phyloP scores from a whole-genome alignment of 805 yeast genomes.

The Candida maesae region DNA sequence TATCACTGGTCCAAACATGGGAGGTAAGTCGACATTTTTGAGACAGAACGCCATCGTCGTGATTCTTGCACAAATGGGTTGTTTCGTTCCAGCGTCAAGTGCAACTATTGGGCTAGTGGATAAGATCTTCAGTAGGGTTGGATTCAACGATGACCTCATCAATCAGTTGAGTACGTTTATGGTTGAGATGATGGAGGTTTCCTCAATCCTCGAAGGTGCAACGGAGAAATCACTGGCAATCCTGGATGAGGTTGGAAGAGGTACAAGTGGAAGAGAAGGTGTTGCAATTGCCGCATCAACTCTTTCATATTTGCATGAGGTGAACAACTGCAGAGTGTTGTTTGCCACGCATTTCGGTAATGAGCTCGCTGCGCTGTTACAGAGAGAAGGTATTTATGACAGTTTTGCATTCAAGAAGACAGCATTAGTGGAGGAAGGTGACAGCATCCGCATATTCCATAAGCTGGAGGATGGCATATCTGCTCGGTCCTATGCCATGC shows the following conservation, averaged over 20 bases:
- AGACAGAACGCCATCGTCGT: conserved; percentile 87
- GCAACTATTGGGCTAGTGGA: conserved; percentile 85
- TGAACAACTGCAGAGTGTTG: conserved; percentile 70
- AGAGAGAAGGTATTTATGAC: conserved; percentile 51
- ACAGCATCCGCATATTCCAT: conserved; percentile 76
- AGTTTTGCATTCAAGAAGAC: conserved; percentile 80
- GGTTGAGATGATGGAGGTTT: conserved; percentile 95
- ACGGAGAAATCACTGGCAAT: conserved; percentile 76
- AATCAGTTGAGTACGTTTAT: conserved; percentile 94
- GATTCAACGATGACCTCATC: conserved; percentile 94
- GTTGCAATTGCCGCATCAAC: conserved; percentile 97
- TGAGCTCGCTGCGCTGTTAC: conserved; percentile 76
- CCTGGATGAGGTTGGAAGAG: conserved; percentile 94
- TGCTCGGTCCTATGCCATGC: conserved; percentile 93
- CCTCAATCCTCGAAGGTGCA: conserved; percentile 77
- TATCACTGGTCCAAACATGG: conserved; percentile 97
- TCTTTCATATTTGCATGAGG: conserved; percentile 71
- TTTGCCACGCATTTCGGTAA: conserved; percentile 95
- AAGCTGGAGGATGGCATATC: conserved; percentile 88
- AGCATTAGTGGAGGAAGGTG: conserved; percentile 29
- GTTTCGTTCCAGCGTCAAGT: conserved; percentile 75
- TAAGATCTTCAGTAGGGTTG: conserved; percentile 90
- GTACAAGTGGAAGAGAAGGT: conserved; percentile 82
- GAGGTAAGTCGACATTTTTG: conserved; percentile 91
- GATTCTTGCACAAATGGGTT: conserved; percentile 83